These are phyloP conservation scores for Phialophora verrucosa DNA, from an alignment of 2,329 filamentous ascomycete genomes.

Conservation along the genomic window DNA sequence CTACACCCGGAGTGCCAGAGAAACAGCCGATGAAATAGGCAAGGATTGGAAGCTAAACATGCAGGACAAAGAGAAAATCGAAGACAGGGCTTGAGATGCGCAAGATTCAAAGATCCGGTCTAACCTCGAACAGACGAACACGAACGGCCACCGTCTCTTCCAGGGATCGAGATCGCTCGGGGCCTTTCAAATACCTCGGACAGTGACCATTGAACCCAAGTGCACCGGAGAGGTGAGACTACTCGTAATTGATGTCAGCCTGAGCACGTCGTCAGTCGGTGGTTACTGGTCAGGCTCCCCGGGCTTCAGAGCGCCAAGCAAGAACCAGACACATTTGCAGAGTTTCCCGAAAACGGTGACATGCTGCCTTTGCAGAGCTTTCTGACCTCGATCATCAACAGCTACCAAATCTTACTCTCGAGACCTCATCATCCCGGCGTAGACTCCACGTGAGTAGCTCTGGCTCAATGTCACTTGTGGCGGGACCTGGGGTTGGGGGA, in stretches of 20 bases:
- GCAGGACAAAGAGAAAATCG: slow-evolving; percentile 16
- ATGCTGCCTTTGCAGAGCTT: neutral
- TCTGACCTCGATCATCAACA: neutral
- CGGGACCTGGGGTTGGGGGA: slow-evolving; percentile 63
- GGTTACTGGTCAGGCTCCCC: neutral
- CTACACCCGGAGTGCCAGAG: slow-evolving; percentile 11
- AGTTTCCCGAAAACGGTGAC: neutral
- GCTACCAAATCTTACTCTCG: neutral
- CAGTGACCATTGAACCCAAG: neutral
- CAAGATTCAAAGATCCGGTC: slow-evolving; percentile 13
- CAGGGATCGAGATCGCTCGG: neutral
- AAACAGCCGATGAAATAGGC: slow-evolving; percentile 11
- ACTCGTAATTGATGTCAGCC: neutral
- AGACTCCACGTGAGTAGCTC: neutral
- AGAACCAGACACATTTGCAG: neutral
- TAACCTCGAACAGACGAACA: slow-evolving; percentile 12
- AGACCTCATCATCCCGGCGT: neutral
- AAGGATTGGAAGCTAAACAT: slow-evolving; percentile 17
- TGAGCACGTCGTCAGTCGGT: neutral
- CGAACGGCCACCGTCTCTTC: neutral
- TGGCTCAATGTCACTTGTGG: slow-evolving; percentile 62
- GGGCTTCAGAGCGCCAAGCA: neutral
- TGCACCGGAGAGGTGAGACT: neutral
- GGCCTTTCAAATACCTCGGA: neutral
- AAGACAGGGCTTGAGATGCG: slow-evolving; percentile 16